Evolutionary conservation across 2,329 filamentous ascomycete genomes (phyloP), one percentile per base, ranked within the genome.

Genomic region (Chrysoporthe cubensis): DNA sequence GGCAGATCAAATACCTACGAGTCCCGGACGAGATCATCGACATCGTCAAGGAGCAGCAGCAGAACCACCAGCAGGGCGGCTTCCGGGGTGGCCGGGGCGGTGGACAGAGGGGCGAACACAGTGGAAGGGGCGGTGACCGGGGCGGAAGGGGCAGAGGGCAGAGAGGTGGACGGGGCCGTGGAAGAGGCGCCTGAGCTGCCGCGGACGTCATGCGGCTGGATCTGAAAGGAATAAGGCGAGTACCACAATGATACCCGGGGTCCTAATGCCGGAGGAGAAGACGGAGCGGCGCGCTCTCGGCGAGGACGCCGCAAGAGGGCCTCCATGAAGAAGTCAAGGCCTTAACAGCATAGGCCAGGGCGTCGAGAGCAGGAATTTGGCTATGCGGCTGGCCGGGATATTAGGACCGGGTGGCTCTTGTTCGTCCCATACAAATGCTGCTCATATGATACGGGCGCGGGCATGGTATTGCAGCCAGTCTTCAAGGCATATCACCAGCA

Each of bases 11-110:
- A 85, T 99, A 97, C 82, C 88, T 99, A 43, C 90, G 95, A 74
- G 93, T 99, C 3, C 94, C 95, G 64, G 95, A 99, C 81, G 95
- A 98, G 80, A 96, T 99, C 71, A 92, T 99, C 80, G 95, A 98
- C 72, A 81, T 93, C 50, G 94, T 96, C 34, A 97, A 94, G 84
- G 95, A 98, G 73, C 92, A 96, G 77, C 95, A 98, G 79, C 91
- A 92, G 76, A 86, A 86, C 71, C 89, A 93, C 75, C 83, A 82
- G 67, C 83, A 82, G 68, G 80, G 83, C 63, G 82, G 82, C 70
- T 91, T 90, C 75, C 85, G 90, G 67, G 89, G 91, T 60, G 89
- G 90, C 52, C 84, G 87, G 70, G 85, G 87, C 18, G 80, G 82
- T 26, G 76, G 78, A 67, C 74, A 82, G 75, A 83, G 87, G 74